These are phyloP conservation scores for Porogramme epimiltina DNA, from an alignment of 1,284 basidiomycete genomes.

Conservation along the genomic window DNA sequence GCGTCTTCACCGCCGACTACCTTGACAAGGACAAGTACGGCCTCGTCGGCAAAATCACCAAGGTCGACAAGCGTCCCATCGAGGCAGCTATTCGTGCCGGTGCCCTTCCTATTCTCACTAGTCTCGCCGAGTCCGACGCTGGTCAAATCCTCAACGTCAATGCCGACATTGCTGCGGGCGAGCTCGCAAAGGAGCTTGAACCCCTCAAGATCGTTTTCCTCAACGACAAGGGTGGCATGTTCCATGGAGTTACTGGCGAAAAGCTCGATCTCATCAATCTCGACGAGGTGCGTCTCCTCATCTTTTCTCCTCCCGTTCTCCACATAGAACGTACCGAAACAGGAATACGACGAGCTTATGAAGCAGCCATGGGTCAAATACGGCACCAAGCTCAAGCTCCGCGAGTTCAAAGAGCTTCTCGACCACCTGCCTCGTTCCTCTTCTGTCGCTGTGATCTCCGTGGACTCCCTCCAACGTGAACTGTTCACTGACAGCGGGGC, in stretches of 20 bases:
- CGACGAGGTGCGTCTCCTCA: conserved; percentile 70
- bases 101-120: conserved; percentile 91
- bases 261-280: conserved; percentile 96
- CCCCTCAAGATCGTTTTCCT: conserved; percentile 99
- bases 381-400: conserved; percentile 98
- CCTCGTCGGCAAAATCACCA: conserved; percentile 92
- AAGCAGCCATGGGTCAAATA: conserved; percentile 99
- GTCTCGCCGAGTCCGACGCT: conserved; percentile 87
- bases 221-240: conserved; percentile 98
- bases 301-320: neutral
- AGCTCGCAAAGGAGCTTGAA: conserved; percentile 94
- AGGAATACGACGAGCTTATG: conserved; percentile 97
- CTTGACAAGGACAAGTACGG: conserved; percentile 93
- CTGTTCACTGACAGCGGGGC: conserved; percentile 98
- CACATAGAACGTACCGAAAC: conserved; percentile 56
- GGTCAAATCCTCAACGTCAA: conserved; percentile 98
- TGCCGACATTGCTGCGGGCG: conserved; percentile 94
- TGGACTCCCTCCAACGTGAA: conserved; percentile 94
- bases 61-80: conserved; percentile 91
- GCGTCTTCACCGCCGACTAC: conserved; percentile 94
- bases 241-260: conserved; percentile 95
- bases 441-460: conserved; percentile 97
- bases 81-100: conserved; percentile 94
- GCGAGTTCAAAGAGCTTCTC: conserved; percentile 99
- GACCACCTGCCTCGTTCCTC: conserved; percentile 98